phyloP scores from a whole-genome alignment of 75 land plant genomes.

The Cunninghamia lanceolata region DNA sequence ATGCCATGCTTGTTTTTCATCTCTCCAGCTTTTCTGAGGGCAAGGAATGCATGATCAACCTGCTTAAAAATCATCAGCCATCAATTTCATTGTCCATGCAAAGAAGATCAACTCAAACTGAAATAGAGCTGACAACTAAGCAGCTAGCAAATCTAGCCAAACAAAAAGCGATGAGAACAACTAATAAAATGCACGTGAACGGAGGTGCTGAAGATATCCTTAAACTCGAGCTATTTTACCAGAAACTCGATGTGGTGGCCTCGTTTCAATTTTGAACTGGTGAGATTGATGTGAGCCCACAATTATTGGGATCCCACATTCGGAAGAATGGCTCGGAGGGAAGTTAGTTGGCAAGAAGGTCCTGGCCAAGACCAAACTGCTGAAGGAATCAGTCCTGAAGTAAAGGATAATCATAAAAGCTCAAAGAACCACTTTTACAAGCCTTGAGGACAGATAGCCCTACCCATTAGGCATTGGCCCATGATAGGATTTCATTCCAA shows the following conservation, averaged over 20 bases:
- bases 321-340: not conserved
- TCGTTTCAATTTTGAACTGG: not conserved
- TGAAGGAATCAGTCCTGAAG: not conserved
- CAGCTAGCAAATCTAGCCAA: not conserved
- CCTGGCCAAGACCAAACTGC: not conserved
- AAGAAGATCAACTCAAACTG: not conserved
- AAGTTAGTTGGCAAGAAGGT: not conserved
- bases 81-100: not conserved
- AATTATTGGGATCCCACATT: not conserved
- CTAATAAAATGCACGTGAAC: not conserved
- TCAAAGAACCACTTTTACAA: not conserved
- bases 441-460: not conserved
- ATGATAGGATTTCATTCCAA: not conserved
- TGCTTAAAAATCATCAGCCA: not conserved
- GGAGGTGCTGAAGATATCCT: not conserved
- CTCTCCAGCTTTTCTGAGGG: not conserved
- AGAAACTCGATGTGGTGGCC: not conserved
- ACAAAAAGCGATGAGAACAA: not conserved
- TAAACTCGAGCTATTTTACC: not conserved
- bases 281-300: not conserved
- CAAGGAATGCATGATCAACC: conserved; percentile 1
- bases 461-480: not conserved
- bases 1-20: not conserved
- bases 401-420: not conserved
- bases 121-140: not conserved